Evolutionary conservation across 768 basidiomycete genomes (phyloP).

Genomic region (Collybia sp.): DNA sequence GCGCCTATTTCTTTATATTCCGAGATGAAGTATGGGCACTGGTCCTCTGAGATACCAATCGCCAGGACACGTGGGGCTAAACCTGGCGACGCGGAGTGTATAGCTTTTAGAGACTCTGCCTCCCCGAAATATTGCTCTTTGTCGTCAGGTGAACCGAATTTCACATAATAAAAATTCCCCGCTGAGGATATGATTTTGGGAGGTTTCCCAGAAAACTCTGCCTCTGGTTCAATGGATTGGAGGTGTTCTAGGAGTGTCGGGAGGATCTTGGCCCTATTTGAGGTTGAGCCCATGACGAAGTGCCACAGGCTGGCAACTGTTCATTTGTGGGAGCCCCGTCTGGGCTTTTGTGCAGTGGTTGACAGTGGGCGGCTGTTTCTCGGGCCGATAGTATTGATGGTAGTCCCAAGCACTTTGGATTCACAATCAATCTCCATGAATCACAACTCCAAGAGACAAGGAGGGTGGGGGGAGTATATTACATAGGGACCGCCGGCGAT

Average conservation of each 20-base stretch:
- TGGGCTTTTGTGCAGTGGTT: too few relatives aligned
- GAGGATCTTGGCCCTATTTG: slow-evolving; percentile 15
- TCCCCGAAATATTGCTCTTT: slow-evolving; percentile 67
- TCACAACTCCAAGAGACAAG: too few relatives aligned
- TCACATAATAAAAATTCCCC: slow-evolving; percentile 58
- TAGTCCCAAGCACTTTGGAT: too few relatives aligned
- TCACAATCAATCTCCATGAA: too few relatives aligned
- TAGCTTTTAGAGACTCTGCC: slow-evolving; percentile 61
- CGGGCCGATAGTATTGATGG: too few relatives aligned
- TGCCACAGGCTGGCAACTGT: too few relatives aligned
- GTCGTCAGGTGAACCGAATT: slow-evolving; percentile 47
- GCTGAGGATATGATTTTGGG: slow-evolving; percentile 53
- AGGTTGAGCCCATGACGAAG: background rate
- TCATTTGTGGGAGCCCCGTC: too few relatives aligned
- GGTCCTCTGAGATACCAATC: slow-evolving; percentile 34
- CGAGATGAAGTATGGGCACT: slow-evolving; percentile 63
- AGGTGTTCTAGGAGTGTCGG: slow-evolving; percentile 38
- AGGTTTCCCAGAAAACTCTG: slow-evolving; percentile 37
- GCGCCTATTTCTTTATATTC: slow-evolving; percentile 62
- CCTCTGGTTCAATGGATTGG: slow-evolving; percentile 42
- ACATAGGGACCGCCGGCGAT: too few relatives aligned
- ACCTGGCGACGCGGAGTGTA: slow-evolving; percentile 61
- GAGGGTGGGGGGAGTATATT: too few relatives aligned
- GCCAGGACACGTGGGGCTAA: slow-evolving; percentile 56
- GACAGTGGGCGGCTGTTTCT: too few relatives aligned